Conservation (phyloP, 139 green algal species). For the Coccomyxa sp. region DNA sequence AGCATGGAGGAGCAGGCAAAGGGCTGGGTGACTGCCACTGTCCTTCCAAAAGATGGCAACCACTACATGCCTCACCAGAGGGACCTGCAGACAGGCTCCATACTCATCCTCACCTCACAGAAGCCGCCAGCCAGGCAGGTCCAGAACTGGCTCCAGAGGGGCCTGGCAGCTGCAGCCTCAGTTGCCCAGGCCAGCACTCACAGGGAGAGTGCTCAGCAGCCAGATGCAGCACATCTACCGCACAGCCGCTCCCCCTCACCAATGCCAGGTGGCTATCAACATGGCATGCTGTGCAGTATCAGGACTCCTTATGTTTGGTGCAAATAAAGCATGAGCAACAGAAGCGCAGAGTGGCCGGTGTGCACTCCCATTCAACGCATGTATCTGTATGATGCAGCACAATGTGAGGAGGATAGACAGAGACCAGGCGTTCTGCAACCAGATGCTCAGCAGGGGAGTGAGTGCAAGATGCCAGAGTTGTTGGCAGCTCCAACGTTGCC, state of each 20-base stretch:
- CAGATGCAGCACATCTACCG: background rate
- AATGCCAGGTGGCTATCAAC: no score
- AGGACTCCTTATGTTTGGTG: no score
- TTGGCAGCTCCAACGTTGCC: no score
- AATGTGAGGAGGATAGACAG: no score
- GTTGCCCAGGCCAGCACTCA: background rate
- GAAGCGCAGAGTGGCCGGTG: no score
- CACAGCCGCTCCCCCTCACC: background rate
- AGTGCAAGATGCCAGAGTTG: no score
- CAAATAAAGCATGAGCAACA: no score
- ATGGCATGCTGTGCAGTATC: no score
- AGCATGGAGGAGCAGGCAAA: slow-evolving; percentile 29
- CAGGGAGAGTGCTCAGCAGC: background rate
- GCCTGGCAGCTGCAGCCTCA: background rate
- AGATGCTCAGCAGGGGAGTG: no score
- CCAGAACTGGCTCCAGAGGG: slow-evolving; percentile 11
- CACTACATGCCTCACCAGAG: background rate
- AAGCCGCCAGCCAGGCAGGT: background rate
- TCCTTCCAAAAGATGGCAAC: background rate
- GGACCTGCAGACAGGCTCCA: background rate
- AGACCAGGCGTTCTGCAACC: no score
- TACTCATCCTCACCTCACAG: slow-evolving; percentile 14
- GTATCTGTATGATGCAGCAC: no score
- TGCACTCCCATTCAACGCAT: no score
- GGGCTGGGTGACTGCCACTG: slow-evolving; percentile 24